These are phyloP conservation scores for Fagus sylvatica DNA, from an alignment of 306 rosid genomes.

Conservation along the genomic window DNA sequence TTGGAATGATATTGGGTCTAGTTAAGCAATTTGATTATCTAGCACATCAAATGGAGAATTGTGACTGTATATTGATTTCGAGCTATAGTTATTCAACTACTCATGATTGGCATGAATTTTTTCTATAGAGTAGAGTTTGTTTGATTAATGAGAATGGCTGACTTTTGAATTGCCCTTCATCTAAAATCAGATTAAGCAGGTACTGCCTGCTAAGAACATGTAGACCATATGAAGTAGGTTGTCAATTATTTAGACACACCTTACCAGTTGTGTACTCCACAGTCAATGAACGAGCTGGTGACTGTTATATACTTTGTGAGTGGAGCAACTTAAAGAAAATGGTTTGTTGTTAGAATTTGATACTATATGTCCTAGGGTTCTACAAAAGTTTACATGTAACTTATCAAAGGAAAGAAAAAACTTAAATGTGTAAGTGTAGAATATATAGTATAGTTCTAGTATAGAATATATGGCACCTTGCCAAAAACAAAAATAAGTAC, in stretches of 20 bases:
- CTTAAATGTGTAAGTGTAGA: too few relatives aligned
- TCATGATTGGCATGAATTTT: not conserved
- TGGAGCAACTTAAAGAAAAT: not conserved
- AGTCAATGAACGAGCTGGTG: constrained; percentile 10
- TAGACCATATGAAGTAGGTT: constrained; percentile 5
- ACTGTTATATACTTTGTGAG: not conserved
- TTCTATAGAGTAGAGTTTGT: constrained; percentile 7
- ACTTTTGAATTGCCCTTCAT: not conserved
- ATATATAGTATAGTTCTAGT: not conserved
- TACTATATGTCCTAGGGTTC: too few relatives aligned
- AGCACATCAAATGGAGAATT: not conserved
- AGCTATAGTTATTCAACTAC: not conserved
- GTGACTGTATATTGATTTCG: not conserved
- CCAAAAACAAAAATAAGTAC: not conserved
- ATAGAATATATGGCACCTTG: not conserved
- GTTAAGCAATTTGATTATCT: not conserved
- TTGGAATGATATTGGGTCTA: not conserved
- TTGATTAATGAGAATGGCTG: not conserved
- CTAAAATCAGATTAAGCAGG: constrained; percentile 5
- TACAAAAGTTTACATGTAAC: too few relatives aligned
- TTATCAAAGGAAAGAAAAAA: too few relatives aligned
- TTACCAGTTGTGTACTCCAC: not conserved
- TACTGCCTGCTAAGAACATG: not conserved
- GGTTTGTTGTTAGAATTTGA: too few relatives aligned
- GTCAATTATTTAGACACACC: not conserved